These are phyloP conservation scores for Marasmius fiardii DNA, from an alignment of 1,284 basidiomycete genomes.

Conservation along the genomic window DNA sequence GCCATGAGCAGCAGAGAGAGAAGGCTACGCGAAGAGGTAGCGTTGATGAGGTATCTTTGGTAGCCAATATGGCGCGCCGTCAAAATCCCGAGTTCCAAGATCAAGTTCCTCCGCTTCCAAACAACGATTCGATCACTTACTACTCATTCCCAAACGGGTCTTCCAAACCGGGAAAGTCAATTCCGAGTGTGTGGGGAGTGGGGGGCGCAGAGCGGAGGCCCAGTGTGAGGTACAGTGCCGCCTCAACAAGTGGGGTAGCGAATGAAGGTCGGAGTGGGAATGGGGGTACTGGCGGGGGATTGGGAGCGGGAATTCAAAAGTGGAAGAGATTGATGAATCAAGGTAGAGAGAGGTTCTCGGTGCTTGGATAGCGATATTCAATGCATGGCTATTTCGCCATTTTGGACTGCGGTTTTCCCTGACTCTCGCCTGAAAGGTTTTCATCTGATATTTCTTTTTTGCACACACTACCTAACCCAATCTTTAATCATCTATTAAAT, in stretches of 20 bases:
- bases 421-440: too few species aligned
- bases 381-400: too few species aligned
- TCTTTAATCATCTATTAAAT: too few species aligned
- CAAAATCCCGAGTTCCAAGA: background rate
- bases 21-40: background rate
- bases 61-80: background rate
- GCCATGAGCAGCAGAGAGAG: background rate
- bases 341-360: background rate
- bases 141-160: background rate
- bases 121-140: background rate
- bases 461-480: too few species aligned
- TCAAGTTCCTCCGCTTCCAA: background rate
- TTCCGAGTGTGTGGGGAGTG: background rate
- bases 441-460: too few species aligned
- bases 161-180: background rate
- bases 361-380: too few species aligned
- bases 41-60: background rate
- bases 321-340: background rate
- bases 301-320: background rate
- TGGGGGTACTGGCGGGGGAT: background rate
- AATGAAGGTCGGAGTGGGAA: background rate
- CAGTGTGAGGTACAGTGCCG: background rate
- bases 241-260: background rate
- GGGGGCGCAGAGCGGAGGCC: background rate
- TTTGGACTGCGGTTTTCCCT: too few species aligned